Percentiles rank a stretch among this genome's conserved stretches.
phyloP scores from a whole-genome alignment of 108 stramenopile genomes.

The Pseudonitzschia multistriata region DNA sequence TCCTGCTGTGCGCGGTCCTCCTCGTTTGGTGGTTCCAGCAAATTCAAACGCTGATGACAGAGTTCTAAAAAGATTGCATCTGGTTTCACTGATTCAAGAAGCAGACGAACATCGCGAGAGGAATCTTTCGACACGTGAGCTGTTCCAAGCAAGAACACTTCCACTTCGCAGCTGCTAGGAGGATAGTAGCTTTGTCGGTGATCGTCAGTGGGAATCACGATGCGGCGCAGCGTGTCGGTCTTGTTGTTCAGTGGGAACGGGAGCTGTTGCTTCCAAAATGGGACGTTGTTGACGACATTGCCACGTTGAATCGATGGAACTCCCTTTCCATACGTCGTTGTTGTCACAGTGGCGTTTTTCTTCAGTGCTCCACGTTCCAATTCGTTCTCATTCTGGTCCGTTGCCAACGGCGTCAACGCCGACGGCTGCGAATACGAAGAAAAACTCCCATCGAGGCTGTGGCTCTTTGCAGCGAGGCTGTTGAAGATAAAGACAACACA shows the following conservation, averaged over 20 bases:
- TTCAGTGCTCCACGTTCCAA: too few relatives aligned
- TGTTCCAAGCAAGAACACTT: constrained; percentile 75
- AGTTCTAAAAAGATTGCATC: constrained; percentile 77
- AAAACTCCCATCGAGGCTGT: not conserved
- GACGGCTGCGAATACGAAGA: not conserved
- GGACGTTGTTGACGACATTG: constrained; percentile 21
- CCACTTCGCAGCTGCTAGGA: constrained; percentile 12
- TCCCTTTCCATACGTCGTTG: too few relatives aligned
- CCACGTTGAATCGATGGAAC: not conserved
- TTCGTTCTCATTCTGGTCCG: not conserved
- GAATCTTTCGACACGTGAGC: constrained; percentile 81
- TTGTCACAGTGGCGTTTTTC: not conserved
- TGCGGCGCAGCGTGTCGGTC: constrained; percentile 36
- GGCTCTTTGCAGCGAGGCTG: not conserved
- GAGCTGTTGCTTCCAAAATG: constrained; percentile 35
- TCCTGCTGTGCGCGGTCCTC: constrained; percentile 2
- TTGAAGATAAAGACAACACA: not conserved
- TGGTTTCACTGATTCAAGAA: constrained; percentile 66
- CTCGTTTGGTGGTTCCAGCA: constrained; percentile 36
- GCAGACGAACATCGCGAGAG: constrained; percentile 55
- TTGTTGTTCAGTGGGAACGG: constrained; percentile 30
- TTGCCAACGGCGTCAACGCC: not conserved
- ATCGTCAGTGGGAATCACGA: constrained; percentile 27
- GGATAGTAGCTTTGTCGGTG: not conserved
- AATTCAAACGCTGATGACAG: constrained; percentile 68